Evolutionary conservation across 2,329 filamentous ascomycete species (phyloP).

Genomic region (Pseudogymnoascus sp.): DNA sequence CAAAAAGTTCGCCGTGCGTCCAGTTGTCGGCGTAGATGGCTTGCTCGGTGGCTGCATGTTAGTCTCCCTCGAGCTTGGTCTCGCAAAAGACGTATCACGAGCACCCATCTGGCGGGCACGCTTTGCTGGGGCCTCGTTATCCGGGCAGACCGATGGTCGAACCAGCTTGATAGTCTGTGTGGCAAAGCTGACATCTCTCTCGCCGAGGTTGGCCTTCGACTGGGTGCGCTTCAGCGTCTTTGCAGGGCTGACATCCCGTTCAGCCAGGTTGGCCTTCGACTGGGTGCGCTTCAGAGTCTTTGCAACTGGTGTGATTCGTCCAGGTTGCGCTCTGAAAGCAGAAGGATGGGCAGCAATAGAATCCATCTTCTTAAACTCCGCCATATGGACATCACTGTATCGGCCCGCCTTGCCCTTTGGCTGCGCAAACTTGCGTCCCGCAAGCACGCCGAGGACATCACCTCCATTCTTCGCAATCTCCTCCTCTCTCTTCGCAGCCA

Average conservation of each 20-base stretch:
- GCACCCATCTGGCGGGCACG: conserved; percentile 57
- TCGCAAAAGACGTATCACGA: conserved; percentile 61
- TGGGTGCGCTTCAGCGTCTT: conserved; percentile 42
- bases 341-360: conserved; percentile 85
- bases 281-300: conserved; percentile 42
- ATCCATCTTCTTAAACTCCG: conserved; percentile 94
- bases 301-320: conserved; percentile 41
- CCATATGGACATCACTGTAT: conserved; percentile 79
- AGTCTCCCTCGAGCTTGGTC: conserved; percentile 46
- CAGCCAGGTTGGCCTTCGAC: conserved; percentile 58
- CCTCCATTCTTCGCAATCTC: conserved; percentile 38
- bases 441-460: conserved; percentile 32
- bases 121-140: conserved; percentile 48
- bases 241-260: conserved; percentile 41
- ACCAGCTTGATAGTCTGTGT: conserved; percentile 21
- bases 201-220: conserved; percentile 58
- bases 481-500: conserved; percentile 53
- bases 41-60: conserved; percentile 43
- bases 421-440: conserved; percentile 64
- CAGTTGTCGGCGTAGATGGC: conserved; percentile 34
- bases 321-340: conserved; percentile 55
- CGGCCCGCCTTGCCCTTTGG: conserved; percentile 70
- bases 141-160: conserved; percentile 17
- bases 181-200: conserved; percentile 41
- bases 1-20: conserved; percentile 38